Percentiles rank a stretch among this genome's conserved stretches.
These are phyloP conservation scores for Boeremia exigua DNA, from an alignment of 2,329 filamentous ascomycete genomes.

Conservation along the genomic window DNA sequence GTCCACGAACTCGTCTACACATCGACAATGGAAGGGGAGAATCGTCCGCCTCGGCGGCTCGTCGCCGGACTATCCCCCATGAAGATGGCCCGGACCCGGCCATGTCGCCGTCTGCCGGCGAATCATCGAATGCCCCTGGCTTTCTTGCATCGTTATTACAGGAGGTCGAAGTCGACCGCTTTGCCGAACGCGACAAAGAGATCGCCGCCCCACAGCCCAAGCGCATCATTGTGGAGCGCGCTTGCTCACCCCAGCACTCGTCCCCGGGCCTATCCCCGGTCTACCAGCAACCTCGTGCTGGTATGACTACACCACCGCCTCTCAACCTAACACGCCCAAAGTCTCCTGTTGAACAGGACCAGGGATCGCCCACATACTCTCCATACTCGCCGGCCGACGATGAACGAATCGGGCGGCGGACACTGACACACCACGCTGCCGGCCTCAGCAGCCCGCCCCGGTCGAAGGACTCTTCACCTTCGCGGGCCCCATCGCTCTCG, in stretches of 20 bases:
- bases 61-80: constrained; percentile 35
- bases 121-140: constrained; percentile 63
- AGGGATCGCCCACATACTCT: constrained; percentile 73
- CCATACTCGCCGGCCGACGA: constrained; percentile 62
- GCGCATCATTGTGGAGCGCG: constrained; percentile 49
- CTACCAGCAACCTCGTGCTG: constrained; percentile 67
- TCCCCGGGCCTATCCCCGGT: constrained; percentile 74
- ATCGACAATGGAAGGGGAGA: constrained; percentile 58
- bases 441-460: constrained; percentile 52
- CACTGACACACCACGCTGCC: constrained; percentile 35
- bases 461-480: constrained; percentile 71
- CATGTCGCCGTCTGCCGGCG: constrained; percentile 32
- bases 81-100: constrained; percentile 24
- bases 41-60: constrained; percentile 42
- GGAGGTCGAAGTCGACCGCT: constrained; percentile 72
- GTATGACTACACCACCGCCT: constrained; percentile 71
- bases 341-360: constrained; percentile 59
- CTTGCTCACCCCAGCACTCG: constrained; percentile 56
- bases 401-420: constrained; percentile 47
- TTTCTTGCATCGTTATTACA: constrained; percentile 87
- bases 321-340: constrained; percentile 65
- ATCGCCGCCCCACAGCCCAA: constrained; percentile 49
- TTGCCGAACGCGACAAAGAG: constrained; percentile 45
- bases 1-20: constrained; percentile 78
- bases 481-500: constrained; percentile 67